Conservation (phyloP, 371 early-diverging fungal species). For the Syncephalis fuscata region DNA sequence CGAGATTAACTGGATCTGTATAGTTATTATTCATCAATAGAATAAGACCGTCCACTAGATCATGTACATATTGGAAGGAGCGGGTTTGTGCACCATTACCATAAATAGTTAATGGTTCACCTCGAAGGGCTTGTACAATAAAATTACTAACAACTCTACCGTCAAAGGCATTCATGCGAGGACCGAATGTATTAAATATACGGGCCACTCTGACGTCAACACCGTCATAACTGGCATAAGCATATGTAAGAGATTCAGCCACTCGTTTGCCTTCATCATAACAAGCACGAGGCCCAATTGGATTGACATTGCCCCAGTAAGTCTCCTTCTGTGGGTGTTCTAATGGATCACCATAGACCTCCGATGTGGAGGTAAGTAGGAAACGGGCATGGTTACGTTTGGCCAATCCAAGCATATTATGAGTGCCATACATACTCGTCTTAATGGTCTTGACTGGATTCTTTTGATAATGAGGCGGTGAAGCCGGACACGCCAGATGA, state of each 20-base stretch:
- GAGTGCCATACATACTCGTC: conserved; percentile 74
- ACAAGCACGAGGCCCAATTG: conserved; percentile 67
- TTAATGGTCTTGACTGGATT: conserved; percentile 80
- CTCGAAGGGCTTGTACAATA: conserved; percentile 68
- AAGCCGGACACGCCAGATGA: conserved; percentile 77
- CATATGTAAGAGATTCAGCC: conserved; percentile 72
- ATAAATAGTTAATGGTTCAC: conserved; percentile 63
- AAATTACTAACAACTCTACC: conserved; percentile 86
- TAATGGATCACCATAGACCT: conserved; percentile 82
- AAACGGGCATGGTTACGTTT: conserved; percentile 69
- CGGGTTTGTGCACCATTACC: conserved; percentile 73
- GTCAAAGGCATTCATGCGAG: conserved; percentile 76
- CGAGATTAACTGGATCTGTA: conserved; percentile 64
- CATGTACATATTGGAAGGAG: conserved; percentile 80
- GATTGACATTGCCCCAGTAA: conserved; percentile 82
- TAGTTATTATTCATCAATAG: conserved; percentile 56
- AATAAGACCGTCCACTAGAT: conserved; percentile 72
- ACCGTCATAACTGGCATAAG: conserved; percentile 59
- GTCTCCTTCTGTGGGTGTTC: conserved; percentile 77
- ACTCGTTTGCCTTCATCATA: conserved; percentile 87
- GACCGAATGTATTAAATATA: conserved; percentile 72
- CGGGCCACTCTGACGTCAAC: conserved; percentile 76
- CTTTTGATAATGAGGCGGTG: conserved; percentile 80
- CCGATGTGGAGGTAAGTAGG: conserved; percentile 69
- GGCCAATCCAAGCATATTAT: conserved; percentile 81